These are phyloP conservation scores for Verticillium zaregamsianum DNA, from an alignment of 2,329 filamentous ascomycete species.

Conservation along the genomic window DNA sequence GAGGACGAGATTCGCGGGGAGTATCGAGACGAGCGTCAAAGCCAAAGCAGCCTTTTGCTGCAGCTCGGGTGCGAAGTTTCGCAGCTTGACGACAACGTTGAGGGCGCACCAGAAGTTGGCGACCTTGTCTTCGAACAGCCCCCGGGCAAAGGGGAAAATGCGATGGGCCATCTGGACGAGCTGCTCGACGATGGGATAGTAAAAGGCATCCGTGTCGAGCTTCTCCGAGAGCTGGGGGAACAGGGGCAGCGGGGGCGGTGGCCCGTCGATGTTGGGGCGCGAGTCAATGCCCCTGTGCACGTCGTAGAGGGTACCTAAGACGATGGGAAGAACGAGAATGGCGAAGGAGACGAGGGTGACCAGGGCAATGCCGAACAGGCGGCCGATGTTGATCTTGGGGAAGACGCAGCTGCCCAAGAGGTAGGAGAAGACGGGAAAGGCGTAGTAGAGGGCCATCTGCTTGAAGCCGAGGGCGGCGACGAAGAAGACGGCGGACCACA, in stretches of 20 bases:
- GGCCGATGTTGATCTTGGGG: constrained; percentile 61
- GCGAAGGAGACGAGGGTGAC: constrained; percentile 71
- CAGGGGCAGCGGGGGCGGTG: constrained; percentile 58
- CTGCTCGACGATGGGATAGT: constrained; percentile 75
- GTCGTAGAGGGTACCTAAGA: constrained; percentile 69
- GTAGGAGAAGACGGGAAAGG: constrained; percentile 87
- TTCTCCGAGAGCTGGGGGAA: constrained; percentile 54
- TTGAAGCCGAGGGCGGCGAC: constrained; percentile 94
- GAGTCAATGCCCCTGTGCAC: constrained; percentile 58
- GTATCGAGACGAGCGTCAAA: constrained; percentile 71
- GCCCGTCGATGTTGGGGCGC: constrained; percentile 51
- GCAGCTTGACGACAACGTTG: constrained; percentile 85
- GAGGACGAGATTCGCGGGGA: constrained; percentile 74
- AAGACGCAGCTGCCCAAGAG: constrained; percentile 82
- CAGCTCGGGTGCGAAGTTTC: constrained; percentile 63
- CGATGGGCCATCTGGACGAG: constrained; percentile 80
- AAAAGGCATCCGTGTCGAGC: constrained; percentile 60
- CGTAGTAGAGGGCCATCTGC: constrained; percentile 98
- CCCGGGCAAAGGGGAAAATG: constrained; percentile 94
- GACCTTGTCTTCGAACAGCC: constrained; percentile 97
- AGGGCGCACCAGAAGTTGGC: constrained; percentile 97
- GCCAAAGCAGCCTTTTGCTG: constrained; percentile 74
- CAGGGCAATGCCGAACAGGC: constrained; percentile 71
- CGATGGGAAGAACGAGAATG: constrained; percentile 69
- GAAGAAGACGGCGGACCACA: constrained; percentile 93